Evolutionary conservation across 192 early-diverging fungal species (phyloP).

Genomic region (Podila verticillata): DNA sequence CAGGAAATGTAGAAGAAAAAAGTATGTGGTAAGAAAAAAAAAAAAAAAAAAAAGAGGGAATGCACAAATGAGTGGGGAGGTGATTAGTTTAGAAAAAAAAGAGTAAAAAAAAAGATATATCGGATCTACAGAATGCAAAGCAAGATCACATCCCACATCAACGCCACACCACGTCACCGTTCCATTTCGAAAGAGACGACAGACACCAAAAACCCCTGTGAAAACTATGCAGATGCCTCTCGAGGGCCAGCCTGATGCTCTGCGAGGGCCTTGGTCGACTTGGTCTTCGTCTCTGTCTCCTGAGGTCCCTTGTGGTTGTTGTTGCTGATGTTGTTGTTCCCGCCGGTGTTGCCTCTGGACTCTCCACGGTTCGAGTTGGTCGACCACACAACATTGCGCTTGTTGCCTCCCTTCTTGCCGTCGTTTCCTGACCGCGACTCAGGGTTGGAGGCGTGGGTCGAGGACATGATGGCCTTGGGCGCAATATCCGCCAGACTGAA

Average conservation of each 20-base stretch:
- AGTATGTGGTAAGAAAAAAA: neutral
- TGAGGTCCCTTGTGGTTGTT: neutral
- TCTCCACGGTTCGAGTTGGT: constrained; percentile 49
- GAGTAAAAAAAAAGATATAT: neutral
- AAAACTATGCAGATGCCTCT: no score
- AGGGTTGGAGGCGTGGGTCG: neutral
- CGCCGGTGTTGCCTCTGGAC: constrained; percentile 5
- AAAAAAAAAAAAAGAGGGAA: neutral
- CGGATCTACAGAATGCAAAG: neutral
- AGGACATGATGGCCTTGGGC: neutral
- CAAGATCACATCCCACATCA: no score
- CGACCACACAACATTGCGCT: constrained; percentile 32
- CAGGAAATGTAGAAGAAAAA: neutral
- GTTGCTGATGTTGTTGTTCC: neutral
- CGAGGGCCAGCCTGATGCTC: neutral
- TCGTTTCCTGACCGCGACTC: neutral
- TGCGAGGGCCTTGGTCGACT: neutral
- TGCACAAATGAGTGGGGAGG: neutral
- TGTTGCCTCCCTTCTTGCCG: constrained; percentile 17
- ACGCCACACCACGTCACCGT: no score
- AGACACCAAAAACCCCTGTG: no score
- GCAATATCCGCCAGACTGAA: constrained; percentile 47
- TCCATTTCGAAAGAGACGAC: no score
- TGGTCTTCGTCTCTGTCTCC: neutral
- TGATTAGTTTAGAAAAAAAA: neutral